Conservation (phyloP, 768 basidiomycete genomes). For the Amanita brunnescens region DNA sequence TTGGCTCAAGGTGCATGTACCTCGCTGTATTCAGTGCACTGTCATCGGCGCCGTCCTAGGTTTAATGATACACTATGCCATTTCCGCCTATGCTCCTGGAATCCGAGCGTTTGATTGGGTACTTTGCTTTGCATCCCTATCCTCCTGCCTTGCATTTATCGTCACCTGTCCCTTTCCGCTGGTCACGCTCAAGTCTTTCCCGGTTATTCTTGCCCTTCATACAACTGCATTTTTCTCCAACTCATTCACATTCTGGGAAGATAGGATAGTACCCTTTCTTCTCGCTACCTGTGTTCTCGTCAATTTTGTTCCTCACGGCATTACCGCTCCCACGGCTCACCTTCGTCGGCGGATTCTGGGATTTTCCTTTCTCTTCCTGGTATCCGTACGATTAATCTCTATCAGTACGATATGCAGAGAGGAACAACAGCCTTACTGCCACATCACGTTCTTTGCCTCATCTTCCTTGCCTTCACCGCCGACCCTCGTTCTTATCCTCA, state of each 20-base stretch:
- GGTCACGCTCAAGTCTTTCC: slow-evolving; percentile 20
- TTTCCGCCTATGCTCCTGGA: slow-evolving; percentile 31
- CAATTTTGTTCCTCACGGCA: slow-evolving; percentile 42
- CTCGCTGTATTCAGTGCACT: slow-evolving; percentile 23
- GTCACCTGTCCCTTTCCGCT: slow-evolving; percentile 33
- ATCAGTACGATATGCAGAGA: slow-evolving; percentile 87
- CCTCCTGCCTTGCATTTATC: slow-evolving; percentile 38
- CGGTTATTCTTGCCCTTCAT: slow-evolving; percentile 58
- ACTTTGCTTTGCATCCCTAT: slow-evolving; percentile 40
- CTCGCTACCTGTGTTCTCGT: slow-evolving; percentile 56
- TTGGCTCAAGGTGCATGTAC: slow-evolving; percentile 29
- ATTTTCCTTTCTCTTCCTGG: slow-evolving; percentile 57
- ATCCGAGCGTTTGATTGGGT: slow-evolving; percentile 42
- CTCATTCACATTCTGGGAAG: slow-evolving; percentile 98
- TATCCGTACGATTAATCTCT: slow-evolving; percentile 67
- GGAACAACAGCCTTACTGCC: slow-evolving; percentile 87
- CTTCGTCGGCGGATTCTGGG: slow-evolving; percentile 71
- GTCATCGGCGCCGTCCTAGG: slow-evolving; percentile 32
- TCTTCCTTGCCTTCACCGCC: slow-evolving; percentile 63
- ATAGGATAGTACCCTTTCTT: slow-evolving; percentile 71
- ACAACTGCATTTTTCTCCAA: slow-evolving; percentile 79
- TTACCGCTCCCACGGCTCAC: slow-evolving; percentile 57
- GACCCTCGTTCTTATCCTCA: slow-evolving; percentile 43
- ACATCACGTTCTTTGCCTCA: slow-evolving; percentile 82
- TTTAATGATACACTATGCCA: slow-evolving; percentile 20